Evolutionary conservation across 768 basidiomycete species (phyloP).

Genomic region (Macrolepiota fuliginosa): DNA sequence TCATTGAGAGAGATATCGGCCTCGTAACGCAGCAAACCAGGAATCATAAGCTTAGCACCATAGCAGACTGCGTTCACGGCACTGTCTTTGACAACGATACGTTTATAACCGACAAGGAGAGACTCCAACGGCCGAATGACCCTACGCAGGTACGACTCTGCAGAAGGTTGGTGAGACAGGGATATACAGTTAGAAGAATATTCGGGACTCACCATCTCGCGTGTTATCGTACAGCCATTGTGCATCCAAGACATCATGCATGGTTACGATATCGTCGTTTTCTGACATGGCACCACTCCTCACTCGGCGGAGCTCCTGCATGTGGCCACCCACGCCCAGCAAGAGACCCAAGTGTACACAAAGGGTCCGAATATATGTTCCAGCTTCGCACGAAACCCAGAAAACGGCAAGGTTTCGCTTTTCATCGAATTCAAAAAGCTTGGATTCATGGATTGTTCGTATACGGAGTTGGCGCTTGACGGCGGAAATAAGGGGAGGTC

Average conservation of each 20-base stretch:
- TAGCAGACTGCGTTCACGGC: slow-evolving; percentile 99
- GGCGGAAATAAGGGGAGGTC: slow-evolving; percentile 97
- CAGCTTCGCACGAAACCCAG: slow-evolving; percentile 99
- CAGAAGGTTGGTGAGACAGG: slow-evolving; percentile 4
- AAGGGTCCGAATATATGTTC: slow-evolving; percentile 93
- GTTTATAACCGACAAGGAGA: slow-evolving; percentile 93
- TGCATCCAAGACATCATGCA: slow-evolving; percentile 99
- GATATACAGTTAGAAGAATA: background rate
- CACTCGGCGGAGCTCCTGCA: slow-evolving; percentile 97
- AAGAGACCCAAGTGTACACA: slow-evolving; percentile 96
- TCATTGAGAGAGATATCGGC: slow-evolving; percentile 92
- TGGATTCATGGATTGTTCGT: slow-evolving; percentile 95
- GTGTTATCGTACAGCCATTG: slow-evolving; percentile 99
- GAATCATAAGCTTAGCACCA: slow-evolving; percentile 99
- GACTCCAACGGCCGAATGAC: slow-evolving; percentile 94
- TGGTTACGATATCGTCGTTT: slow-evolving; percentile 97
- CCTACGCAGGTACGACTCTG: slow-evolving; percentile 95
- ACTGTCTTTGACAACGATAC: slow-evolving; percentile 98
- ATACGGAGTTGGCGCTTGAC: slow-evolving; percentile 98
- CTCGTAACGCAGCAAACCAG: slow-evolving; percentile 95
- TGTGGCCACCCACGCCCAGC: slow-evolving; percentile 97
- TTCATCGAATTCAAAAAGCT: slow-evolving; percentile 94
- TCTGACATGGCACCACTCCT: slow-evolving; percentile 96
- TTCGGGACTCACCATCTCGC: slow-evolving; percentile 69
- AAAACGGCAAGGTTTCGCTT: slow-evolving; percentile 96